Conservation (phyloP, 164 flowering plant species). For the Warburgia ugandensis region DNA sequence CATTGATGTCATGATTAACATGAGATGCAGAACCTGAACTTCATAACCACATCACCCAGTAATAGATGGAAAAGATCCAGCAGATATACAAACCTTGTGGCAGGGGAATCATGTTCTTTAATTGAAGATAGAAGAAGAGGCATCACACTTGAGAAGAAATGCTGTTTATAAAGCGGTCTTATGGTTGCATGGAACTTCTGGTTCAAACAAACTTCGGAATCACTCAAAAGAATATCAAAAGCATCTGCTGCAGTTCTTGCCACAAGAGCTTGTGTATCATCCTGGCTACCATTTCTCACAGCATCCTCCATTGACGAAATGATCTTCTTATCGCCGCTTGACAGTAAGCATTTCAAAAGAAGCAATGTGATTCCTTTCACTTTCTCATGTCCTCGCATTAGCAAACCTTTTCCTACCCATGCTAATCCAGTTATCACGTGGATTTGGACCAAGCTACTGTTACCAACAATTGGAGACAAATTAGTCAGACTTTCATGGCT, state of each 20-base stretch:
- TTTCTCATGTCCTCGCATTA: conserved; percentile 88
- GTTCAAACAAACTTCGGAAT: conserved; percentile 71
- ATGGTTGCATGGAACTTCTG: conserved; percentile 65
- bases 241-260: conserved; percentile 71
- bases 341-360: conserved; percentile 45
- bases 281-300: conserved; percentile 15
- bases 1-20: no score
- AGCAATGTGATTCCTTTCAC: conserved; percentile 50
- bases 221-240: conserved; percentile 63
- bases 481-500: conserved; percentile 15
- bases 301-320: conserved; percentile 13
- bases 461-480: conserved; percentile 15
- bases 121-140: conserved; percentile 59
- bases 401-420: conserved; percentile 94
- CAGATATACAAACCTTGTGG: conserved; percentile 36
- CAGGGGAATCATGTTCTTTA: conserved; percentile 35
- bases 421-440: conserved; percentile 64
- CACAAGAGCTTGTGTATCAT: conserved; percentile 18
- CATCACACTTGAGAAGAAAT: conserved; percentile 58
- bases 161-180: conserved; percentile 89
- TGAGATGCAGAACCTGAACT: no score
- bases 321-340: conserved; percentile 14
- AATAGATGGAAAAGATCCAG: neutral
- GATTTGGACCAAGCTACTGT: conserved; percentile 22
- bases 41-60: no score